Percentiles rank a stretch among this genome's conserved stretches.
Evolutionary conservation across 2,329 filamentous ascomycete genomes (phyloP).

Genomic region (Monilinia fructigena): DNA sequence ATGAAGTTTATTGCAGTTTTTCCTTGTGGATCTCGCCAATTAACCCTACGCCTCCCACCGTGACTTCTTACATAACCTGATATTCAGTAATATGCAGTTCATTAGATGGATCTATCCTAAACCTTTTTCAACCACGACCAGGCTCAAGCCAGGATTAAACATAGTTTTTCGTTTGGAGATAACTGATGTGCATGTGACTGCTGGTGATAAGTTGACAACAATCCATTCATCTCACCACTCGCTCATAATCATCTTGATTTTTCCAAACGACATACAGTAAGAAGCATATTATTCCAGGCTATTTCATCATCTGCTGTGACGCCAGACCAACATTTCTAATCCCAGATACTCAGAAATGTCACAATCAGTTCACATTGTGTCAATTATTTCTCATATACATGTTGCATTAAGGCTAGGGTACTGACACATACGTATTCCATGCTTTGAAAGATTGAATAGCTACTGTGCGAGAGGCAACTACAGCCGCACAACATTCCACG

Average conservation of each 20-base stretch:
- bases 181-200: neutral
- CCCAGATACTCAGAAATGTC: neutral
- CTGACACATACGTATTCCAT: no score
- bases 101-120: neutral
- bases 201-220: neutral
- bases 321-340: neutral
- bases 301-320: neutral
- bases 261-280: neutral
- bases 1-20: neutral
- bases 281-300: neutral
- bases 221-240: neutral
- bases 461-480: no score
- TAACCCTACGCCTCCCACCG: neutral
- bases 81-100: slow-evolving; percentile 5
- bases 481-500: neutral
- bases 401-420: no score
- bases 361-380: no score
- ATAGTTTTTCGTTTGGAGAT: neutral
- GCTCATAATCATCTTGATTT: neutral
- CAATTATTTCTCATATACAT: no score
- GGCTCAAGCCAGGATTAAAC: neutral
- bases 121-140: neutral
- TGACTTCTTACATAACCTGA: neutral
- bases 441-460: no score
- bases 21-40: neutral